Percentiles rank a stretch among this genome's conserved stretches.
Evolutionary conservation across 2,329 filamentous ascomycete genomes (phyloP).

Genomic region (Pseudogymnoascus sp.): DNA sequence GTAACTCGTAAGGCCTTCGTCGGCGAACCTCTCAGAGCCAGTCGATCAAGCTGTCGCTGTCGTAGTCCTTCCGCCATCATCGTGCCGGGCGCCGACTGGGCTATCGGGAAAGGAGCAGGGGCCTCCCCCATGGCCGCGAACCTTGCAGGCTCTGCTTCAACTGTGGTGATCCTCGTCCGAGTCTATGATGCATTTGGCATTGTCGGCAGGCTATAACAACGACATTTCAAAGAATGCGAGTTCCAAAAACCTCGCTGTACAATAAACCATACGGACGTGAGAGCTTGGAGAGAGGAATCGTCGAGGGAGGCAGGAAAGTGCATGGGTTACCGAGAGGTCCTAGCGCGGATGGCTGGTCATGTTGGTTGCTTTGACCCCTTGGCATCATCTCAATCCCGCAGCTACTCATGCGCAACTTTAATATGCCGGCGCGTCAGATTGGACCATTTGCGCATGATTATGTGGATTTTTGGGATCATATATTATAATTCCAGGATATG

Average conservation of each 20-base stretch:
- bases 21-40: conserved; percentile 25
- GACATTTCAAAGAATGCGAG: conserved; percentile 4
- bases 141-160: not conserved
- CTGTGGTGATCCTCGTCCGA: conserved; percentile 7
- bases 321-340: not conserved
- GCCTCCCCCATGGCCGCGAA: not conserved
- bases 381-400: not conserved
- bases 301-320: conserved; percentile 4
- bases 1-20: conserved; percentile 18
- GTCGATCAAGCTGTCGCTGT: conserved; percentile 28
- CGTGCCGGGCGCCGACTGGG: not conserved
- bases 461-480: not conserved
- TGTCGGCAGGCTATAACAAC: not conserved
- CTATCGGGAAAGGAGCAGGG: conserved; percentile 5
- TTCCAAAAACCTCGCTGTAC: not conserved
- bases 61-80: conserved; percentile 19
- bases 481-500: not conserved
- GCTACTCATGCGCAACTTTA: conserved; percentile 6
- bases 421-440: not conserved
- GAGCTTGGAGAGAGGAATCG: not conserved
- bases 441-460: not conserved
- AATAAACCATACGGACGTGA: not conserved
- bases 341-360: conserved; percentile 6
- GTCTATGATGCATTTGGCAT: conserved; percentile 5
- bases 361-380: conserved; percentile 7